Evolutionary conservation across 805 yeast species (phyloP).

Genomic region (Saccharomycopsis microspora): DNA sequence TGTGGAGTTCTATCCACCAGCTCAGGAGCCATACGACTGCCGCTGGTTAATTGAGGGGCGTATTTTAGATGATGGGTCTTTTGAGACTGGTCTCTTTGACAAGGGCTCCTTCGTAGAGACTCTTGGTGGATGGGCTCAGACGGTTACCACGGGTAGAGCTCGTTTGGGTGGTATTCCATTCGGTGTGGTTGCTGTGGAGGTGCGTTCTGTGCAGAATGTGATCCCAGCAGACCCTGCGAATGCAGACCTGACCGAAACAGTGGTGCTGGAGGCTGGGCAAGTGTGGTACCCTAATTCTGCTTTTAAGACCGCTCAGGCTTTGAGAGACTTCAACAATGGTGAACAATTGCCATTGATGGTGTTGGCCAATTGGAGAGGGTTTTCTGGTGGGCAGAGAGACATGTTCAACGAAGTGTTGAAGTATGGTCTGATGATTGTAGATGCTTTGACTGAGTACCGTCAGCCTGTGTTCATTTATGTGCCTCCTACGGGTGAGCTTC

Average conservation of each 20-base stretch:
- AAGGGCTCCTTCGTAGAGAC: conserved; percentile 92
- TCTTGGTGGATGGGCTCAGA: conserved; percentile 95
- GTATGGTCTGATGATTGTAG: conserved; percentile 94
- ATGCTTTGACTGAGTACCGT: conserved; percentile 88
- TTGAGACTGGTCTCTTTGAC: conserved; percentile 85
- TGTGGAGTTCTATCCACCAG: conserved; percentile 67
- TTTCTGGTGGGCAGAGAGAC: conserved; percentile 99
- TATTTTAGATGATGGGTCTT: conserved; percentile 51
- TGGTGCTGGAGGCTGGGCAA: conserved; percentile 94
- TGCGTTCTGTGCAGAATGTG: conserved; percentile 78
- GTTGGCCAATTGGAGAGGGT: conserved; percentile 99
- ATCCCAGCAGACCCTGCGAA: conserved; percentile 98
- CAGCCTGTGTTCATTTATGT: conserved; percentile 96
- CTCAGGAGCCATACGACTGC: conserved; percentile 72
- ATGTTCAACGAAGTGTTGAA: conserved; percentile 98
- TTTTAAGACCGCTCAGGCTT: conserved; percentile 98
- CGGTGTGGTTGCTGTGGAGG: conserved; percentile 96
- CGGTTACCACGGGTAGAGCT: conserved; percentile 98
- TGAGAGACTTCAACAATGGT: conserved; percentile 94
- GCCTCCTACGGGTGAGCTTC: conserved; percentile 95
- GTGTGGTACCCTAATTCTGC: conserved; percentile 99
- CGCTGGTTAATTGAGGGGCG: conserved; percentile 92
- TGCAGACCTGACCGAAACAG: conserved; percentile 81
- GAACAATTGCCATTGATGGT: conserved; percentile 97
- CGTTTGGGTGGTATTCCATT: conserved; percentile 97